phyloP scores from a whole-genome alignment of 257 asterid species.

The Solanum virginianum region DNA sequence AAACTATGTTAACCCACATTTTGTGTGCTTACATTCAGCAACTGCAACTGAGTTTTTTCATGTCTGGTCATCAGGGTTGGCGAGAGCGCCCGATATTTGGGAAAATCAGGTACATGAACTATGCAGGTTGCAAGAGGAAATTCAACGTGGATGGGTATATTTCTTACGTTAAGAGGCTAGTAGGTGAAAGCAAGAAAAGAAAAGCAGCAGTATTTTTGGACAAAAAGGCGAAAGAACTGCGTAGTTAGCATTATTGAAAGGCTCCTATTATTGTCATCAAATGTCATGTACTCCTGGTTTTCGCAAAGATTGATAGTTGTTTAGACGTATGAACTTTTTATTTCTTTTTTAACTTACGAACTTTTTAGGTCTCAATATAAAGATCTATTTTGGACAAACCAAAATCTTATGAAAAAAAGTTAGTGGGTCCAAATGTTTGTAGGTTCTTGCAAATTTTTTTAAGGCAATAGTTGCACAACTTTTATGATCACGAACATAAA shows the following conservation, averaged over 20 bases:
- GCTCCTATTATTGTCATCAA: neutral
- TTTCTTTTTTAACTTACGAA: neutral
- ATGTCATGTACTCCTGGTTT: neutral
- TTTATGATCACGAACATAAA: too few species aligned
- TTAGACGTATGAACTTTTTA: neutral
- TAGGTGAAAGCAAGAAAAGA: constrained; percentile 67
- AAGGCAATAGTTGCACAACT: too few species aligned
- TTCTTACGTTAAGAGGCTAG: constrained; percentile 53
- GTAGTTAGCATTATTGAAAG: neutral
- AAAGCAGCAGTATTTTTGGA: constrained; percentile 42
- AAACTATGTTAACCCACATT: neutral
- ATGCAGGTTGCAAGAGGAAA: constrained; percentile 92
- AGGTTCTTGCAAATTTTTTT: neutral
- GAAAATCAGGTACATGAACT: constrained; percentile 89
- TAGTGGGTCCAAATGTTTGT: too few species aligned
- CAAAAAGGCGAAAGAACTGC: constrained; percentile 29
- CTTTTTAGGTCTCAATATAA: neutral
- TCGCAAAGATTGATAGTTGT: neutral
- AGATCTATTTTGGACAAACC: neutral
- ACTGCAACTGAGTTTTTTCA: neutral
- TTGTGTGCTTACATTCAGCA: neutral
- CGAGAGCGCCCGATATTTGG: constrained; percentile 76
- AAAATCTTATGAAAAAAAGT: neutral
- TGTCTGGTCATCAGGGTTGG: constrained; percentile 55
- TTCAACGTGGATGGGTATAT: constrained; percentile 80